Evolutionary conservation across 371 early-diverging fungal species (phyloP).

Genomic region (Rhizomucor pusillus): DNA sequence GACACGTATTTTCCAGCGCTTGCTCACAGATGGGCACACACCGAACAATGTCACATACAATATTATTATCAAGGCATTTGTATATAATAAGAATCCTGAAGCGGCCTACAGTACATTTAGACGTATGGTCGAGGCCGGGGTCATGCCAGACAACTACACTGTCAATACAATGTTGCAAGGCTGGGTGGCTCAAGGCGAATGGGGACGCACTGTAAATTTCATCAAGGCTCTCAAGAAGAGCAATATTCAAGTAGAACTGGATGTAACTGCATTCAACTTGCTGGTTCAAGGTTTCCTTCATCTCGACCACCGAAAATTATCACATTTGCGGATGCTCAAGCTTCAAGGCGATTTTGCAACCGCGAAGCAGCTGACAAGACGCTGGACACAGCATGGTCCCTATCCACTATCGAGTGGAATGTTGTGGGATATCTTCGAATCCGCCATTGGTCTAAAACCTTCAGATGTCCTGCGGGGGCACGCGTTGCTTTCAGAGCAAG

Average conservation of each 20-base stretch:
- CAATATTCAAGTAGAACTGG: conserved; percentile 8
- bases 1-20: conserved; percentile 19
- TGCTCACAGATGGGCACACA: conserved; percentile 50
- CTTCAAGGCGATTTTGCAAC: conserved; percentile 14
- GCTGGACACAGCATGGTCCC: conserved; percentile 4
- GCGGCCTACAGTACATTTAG: conserved; percentile 30
- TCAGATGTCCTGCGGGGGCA: conserved; percentile 2
- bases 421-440: conserved; percentile 39
- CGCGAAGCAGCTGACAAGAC: conserved; percentile 5
- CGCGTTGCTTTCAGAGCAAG: neutral
- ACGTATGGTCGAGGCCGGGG: conserved; percentile 19
- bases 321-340: conserved; percentile 9
- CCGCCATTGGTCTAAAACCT: conserved; percentile 20
- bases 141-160: conserved; percentile 26
- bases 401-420: conserved; percentile 19
- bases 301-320: conserved; percentile 17
- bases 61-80: conserved; percentile 75
- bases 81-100: conserved; percentile 54
- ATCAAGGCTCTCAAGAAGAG: conserved; percentile 6
- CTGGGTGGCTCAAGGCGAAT: conserved; percentile 27
- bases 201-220: conserved; percentile 26
- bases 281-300: conserved; percentile 37
- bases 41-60: conserved; percentile 79
- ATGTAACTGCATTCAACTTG: conserved; percentile 36
- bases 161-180: conserved; percentile 35